Evolutionary conservation across 306 rosid species (phyloP), one percentile per base, ranked within the genome.

Genomic region (Prunus padus): DNA sequence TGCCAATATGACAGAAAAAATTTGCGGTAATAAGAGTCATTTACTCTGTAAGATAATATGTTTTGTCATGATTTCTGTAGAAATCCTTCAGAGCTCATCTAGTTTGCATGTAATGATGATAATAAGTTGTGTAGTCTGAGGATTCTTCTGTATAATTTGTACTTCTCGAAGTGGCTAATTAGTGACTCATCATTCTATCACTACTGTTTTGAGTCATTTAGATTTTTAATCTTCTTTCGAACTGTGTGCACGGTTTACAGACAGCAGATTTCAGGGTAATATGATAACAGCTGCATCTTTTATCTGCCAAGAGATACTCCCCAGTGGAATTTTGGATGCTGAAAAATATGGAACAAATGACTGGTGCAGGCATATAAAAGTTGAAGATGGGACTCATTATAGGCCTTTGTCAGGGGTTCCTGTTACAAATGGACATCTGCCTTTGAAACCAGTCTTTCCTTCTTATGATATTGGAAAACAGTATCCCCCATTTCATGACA

Each of bases 301-400:
- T 72, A 84, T 91, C 68, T 83, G 87, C 87, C 92, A 85, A 46
- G 98, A 93, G 30, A 74, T 89, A 73, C 87, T 86, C 57, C 89
- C 91, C 4, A 66, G 80, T 72, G 85, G 80, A 37, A 68, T 80
- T 74, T 56, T 79, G 65, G 68, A 55, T 74, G 77, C 89, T 11
- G 89, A 83, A 28, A 86, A 79, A 74, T 81, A 80, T 77, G 90
- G 84, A 69, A 60, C 66, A 23, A 75, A 51, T 77, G 88, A 85
- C 81, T 86, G 86, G 82, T 80, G 75, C 82, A 64, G 79, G 80
- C 88, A 59, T 33, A 31, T 84, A 55, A 88, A 89, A 84, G 78
- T 76, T 3, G 96, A 93, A 84, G 81, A 72, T 5, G 86, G 81
- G 46, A 30, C 79, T 51, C 65, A 77, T 49, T 76, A 70, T 57